Evolutionary conservation across 192 early-diverging fungal genomes (phyloP).

Genomic region (Coemansia sp.): DNA sequence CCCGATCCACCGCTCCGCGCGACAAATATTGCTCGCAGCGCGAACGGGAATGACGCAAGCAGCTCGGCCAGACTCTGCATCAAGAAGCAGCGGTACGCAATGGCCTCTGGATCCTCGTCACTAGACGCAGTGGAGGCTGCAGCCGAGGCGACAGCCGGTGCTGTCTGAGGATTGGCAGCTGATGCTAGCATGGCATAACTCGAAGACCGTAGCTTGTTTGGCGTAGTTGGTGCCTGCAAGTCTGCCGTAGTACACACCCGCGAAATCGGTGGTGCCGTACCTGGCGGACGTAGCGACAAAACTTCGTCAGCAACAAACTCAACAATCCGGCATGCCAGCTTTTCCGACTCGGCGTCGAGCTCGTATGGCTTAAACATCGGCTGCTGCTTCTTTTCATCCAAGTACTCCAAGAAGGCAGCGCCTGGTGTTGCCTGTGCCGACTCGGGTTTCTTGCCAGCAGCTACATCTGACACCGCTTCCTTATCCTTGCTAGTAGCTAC

Average conservation of each 20-base stretch:
- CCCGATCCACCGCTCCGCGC: conserved; percentile 22
- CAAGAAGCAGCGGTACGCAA: conserved; percentile 71
- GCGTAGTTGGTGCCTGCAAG: conserved; percentile 13
- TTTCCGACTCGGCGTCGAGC: conserved; percentile 43
- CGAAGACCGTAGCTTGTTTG: conserved; percentile 26
- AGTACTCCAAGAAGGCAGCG: conserved; percentile 24
- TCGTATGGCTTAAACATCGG: conserved; percentile 38
- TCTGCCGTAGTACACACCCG: conserved; percentile 11
- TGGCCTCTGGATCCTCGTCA: conserved; percentile 41
- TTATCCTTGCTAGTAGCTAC: background rate
- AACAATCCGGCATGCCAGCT: conserved; percentile 40
- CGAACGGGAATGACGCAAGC: conserved; percentile 76
- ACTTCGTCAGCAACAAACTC: conserved; percentile 50
- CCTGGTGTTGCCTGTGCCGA: conserved; percentile 15
- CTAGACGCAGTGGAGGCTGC: background rate
- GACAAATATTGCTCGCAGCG: conserved; percentile 37
- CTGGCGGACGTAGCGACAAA: conserved; percentile 31
- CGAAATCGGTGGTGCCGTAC: conserved; percentile 7
- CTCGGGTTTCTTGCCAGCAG: conserved; percentile 1
- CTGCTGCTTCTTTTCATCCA: conserved; percentile 32
- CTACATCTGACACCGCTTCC: background rate
- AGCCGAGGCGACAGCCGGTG: background rate
- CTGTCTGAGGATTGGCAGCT: background rate
- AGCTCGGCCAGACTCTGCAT: conserved; percentile 87
- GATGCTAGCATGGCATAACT: conserved; percentile 17